Evolutionary conservation across 768 basidiomycete genomes (phyloP).

Genomic region (Mycena belliarum): DNA sequence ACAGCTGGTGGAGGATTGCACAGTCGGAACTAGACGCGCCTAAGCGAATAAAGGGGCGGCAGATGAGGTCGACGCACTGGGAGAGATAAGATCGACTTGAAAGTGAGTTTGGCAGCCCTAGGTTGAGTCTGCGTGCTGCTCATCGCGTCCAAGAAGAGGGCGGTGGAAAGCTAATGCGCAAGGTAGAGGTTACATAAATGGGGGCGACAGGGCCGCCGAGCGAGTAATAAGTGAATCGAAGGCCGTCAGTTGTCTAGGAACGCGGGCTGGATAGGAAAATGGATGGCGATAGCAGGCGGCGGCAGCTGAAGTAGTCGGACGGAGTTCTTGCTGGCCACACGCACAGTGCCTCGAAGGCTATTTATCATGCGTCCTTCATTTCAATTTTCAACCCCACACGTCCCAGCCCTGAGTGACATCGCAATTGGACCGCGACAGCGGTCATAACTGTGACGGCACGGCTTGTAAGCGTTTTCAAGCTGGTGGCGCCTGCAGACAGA

Average conservation of each 20-base stretch:
- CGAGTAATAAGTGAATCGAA: constrained; percentile 12
- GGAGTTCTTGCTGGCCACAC: too few relatives aligned
- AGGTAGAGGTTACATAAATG: constrained; percentile 9
- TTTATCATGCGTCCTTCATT: too few relatives aligned
- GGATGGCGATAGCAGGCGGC: background rate
- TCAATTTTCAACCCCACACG: too few relatives aligned
- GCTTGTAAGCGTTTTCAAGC: too few relatives aligned
- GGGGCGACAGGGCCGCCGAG: background rate
- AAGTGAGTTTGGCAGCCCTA: constrained; percentile 26
- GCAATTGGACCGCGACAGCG: too few relatives aligned
- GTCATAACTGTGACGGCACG: too few relatives aligned
- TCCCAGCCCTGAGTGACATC: too few relatives aligned
- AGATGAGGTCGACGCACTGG: constrained; percentile 32
- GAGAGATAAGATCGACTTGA: constrained; percentile 37
- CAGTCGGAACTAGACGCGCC: constrained; percentile 44
- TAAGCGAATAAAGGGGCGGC: background rate
- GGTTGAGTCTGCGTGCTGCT: constrained; percentile 29
- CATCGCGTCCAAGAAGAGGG: constrained; percentile 4
- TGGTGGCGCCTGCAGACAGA: too few relatives aligned
- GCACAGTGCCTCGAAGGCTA: too few relatives aligned
- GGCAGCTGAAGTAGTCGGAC: background rate
- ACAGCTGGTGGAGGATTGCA: constrained; percentile 72
- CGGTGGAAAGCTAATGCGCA: background rate
- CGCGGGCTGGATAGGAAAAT: background rate
- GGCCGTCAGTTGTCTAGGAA: background rate